Percentiles rank a stretch among this genome's conserved stretches.
Conservation (phyloP, 371 early-diverging fungal genomes). For the Amoeboaphelidium protococcarum region DNA sequence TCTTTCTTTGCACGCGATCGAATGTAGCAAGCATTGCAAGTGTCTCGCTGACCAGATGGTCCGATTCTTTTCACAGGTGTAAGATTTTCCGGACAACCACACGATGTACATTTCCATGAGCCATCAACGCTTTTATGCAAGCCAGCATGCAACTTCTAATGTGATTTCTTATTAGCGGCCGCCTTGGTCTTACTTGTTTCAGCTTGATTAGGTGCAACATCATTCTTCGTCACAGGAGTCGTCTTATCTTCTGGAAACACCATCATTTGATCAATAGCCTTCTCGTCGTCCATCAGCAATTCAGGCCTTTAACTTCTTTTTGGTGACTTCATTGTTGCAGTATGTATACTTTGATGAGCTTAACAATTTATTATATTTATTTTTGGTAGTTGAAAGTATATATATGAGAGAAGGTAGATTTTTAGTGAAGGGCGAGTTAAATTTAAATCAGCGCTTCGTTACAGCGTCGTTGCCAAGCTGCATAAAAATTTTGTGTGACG, state of each 20-base stretch:
- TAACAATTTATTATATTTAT: neutral
- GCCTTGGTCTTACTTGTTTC: neutral
- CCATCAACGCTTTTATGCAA: neutral
- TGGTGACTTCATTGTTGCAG: neutral
- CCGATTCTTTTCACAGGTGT: neutral
- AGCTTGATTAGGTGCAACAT: neutral
- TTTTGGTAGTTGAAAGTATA: neutral
- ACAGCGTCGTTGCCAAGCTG: neutral
- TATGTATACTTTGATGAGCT: neutral
- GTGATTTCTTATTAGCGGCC: neutral
- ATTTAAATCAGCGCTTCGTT: neutral
- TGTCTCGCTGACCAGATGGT: neutral
- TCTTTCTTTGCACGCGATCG: neutral
- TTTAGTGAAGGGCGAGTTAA: neutral
- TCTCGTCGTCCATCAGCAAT: neutral
- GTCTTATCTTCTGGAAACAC: neutral
- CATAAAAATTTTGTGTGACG: too few species aligned
- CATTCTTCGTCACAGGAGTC: neutral
- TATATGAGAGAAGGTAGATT: neutral
- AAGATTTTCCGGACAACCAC: neutral
- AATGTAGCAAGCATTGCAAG: neutral
- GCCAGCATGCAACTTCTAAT: neutral
- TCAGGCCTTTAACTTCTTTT: neutral
- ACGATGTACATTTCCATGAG: neutral
- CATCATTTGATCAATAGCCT: neutral